Conservation (phyloP, 805 yeast genomes). For the Schwanniomyces yamadae region DNA sequence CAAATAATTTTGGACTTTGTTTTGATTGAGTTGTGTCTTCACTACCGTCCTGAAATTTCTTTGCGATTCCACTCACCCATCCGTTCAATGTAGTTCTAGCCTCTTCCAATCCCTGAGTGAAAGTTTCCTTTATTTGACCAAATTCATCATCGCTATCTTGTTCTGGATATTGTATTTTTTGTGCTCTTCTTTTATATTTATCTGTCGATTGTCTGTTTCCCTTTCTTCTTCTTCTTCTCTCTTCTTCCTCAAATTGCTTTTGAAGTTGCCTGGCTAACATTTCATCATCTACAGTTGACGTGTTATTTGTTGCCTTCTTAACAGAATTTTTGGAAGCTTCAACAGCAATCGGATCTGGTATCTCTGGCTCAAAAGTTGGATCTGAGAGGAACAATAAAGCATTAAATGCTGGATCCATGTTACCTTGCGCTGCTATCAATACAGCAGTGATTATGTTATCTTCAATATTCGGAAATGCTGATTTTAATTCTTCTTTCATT, state of each 20-base stretch:
- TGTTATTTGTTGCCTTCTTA: not conserved
- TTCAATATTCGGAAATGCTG: constrained; percentile 83
- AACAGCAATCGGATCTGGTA: constrained; percentile 43
- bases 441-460: constrained; percentile 71
- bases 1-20: constrained; percentile 37
- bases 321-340: too few relatives aligned
- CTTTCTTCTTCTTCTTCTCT: constrained; percentile 32
- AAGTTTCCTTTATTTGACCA: constrained; percentile 63
- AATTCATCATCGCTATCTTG: constrained; percentile 51
- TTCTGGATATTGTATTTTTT: constrained; percentile 13
- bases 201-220: constrained; percentile 8
- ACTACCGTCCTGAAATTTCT: constrained; percentile 39
- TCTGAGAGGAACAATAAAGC: constrained; percentile 81
- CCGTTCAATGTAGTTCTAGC: constrained; percentile 71
- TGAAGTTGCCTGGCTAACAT: constrained; percentile 78
- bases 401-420: constrained; percentile 81
- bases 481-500: constrained; percentile 61
- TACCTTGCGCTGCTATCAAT: constrained; percentile 81
- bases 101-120: constrained; percentile 76
- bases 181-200: constrained; percentile 12
- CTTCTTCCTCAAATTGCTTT: constrained; percentile 53
- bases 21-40: constrained; percentile 10
- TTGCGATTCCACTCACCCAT: constrained; percentile 73
- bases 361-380: constrained; percentile 56
- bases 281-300: constrained; percentile 58